phyloP scores from a whole-genome alignment of 2,329 filamentous ascomycete genomes.

The Dothideomycetes sp. region DNA sequence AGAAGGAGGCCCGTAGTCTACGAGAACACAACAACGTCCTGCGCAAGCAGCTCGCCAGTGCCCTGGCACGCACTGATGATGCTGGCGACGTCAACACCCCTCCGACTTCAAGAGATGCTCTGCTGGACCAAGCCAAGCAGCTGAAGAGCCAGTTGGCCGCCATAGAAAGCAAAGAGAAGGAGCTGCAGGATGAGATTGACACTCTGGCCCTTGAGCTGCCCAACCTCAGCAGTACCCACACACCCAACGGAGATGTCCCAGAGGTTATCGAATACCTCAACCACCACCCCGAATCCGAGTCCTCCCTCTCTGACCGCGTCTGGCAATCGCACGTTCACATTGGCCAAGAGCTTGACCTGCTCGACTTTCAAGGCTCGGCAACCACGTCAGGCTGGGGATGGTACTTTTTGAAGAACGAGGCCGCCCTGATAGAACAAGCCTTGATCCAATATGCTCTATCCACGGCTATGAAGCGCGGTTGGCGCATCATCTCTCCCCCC shows the following conservation, averaged over 20 bases:
- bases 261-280: slow-evolving; percentile 69
- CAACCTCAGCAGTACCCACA: slow-evolving; percentile 69
- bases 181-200: slow-evolving; percentile 55
- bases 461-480: slow-evolving; percentile 62
- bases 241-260: slow-evolving; percentile 59
- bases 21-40: slow-evolving; percentile 58
- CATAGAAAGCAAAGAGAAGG: slow-evolving; percentile 53
- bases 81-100: slow-evolving; percentile 12
- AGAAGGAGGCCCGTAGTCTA: slow-evolving; percentile 48
- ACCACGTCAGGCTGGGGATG: slow-evolving; percentile 91
- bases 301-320: slow-evolving; percentile 29
- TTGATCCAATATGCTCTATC: slow-evolving; percentile 76
- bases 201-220: slow-evolving; percentile 67
- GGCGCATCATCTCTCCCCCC: slow-evolving; percentile 72
- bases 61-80: slow-evolving; percentile 6
- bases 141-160: slow-evolving; percentile 52
- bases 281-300: slow-evolving; percentile 40
- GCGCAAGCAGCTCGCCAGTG: slow-evolving; percentile 16
- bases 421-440: slow-evolving; percentile 86
- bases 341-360: slow-evolving; percentile 71
- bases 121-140: slow-evolving; percentile 52
- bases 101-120: slow-evolving; percentile 32
- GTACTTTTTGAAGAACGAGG: slow-evolving; percentile 93
- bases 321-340: slow-evolving; percentile 78
- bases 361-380: slow-evolving; percentile 77